Conservation (phyloP, 2,329 filamentous ascomycete genomes). For the Fusarium austroafricanum region DNA sequence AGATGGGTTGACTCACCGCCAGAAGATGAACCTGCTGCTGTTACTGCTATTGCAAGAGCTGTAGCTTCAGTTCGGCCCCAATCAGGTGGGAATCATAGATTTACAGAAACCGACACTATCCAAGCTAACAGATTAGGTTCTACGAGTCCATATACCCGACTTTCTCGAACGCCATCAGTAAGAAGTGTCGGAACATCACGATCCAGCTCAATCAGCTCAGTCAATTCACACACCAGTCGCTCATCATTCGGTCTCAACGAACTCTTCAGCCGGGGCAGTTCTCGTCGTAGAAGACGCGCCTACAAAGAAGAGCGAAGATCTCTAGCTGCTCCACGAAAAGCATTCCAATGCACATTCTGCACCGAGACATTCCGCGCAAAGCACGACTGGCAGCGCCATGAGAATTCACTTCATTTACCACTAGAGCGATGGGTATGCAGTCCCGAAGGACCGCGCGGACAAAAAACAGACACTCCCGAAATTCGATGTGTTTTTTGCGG, state of each 20-base stretch:
- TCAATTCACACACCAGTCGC: constrained; percentile 32
- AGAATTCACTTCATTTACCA: constrained; percentile 59
- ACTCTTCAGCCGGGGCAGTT: constrained; percentile 26
- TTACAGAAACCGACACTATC: accelerated
- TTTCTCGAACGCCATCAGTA: constrained; percentile 27
- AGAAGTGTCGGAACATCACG: constrained; percentile 29
- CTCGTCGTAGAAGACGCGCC: constrained; percentile 28
- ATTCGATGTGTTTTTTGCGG: constrained; percentile 54
- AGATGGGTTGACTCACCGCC: constrained; percentile 51
- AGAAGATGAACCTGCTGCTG: constrained; percentile 48
- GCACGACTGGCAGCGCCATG: constrained; percentile 62
- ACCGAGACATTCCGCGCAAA: constrained; percentile 59
- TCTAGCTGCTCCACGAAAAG: constrained; percentile 26
- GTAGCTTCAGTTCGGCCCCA: constrained; percentile 36
- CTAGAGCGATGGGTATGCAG: constrained; percentile 60
- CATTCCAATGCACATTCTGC: constrained; percentile 59
- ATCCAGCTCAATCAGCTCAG: constrained; percentile 36
- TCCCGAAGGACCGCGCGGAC: constrained; percentile 49
- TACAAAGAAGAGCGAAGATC: constrained; percentile 36
- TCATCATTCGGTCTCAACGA: constrained; percentile 33
- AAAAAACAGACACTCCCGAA: constrained; percentile 50
- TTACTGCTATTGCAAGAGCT: constrained; percentile 48
- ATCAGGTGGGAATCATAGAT: constrained; percentile 36
- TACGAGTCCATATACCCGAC: constrained; percentile 29
- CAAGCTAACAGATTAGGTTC: constrained; percentile 14